Conservation (phyloP, 2,329 filamentous ascomycete species). For the Cytospora mali region DNA sequence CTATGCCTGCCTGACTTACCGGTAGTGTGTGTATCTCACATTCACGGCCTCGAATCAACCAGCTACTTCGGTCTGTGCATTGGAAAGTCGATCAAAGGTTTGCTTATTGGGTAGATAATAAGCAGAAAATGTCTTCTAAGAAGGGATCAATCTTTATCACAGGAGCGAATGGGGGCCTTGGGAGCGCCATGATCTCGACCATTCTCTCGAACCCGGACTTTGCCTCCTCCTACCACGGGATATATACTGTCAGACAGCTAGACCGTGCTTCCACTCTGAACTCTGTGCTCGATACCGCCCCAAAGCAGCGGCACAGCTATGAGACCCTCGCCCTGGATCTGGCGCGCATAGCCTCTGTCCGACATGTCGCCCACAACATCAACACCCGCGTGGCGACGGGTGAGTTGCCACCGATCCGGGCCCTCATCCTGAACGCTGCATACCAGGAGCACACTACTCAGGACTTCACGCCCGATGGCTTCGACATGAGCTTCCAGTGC, state of each 20-base stretch:
- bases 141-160: slow-evolving; percentile 31
- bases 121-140: no score
- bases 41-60: no score
- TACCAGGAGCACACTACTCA: slow-evolving; percentile 32
- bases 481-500: slow-evolving; percentile 30
- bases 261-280: slow-evolving; percentile 18
- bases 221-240: slow-evolving; percentile 37
- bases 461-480: slow-evolving; percentile 12
- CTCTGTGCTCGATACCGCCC: slow-evolving; percentile 28
- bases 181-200: slow-evolving; percentile 39
- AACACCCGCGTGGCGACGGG: slow-evolving; percentile 37
- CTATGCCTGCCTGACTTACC: no score
- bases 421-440: slow-evolving; percentile 41
- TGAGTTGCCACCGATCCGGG: slow-evolving; percentile 42
- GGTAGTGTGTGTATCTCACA: no score
- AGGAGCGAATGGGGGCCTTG: slow-evolving; percentile 44
- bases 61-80: no score
- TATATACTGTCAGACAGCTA: slow-evolving; percentile 40
- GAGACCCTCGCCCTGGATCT: slow-evolving; percentile 40
- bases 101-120: no score
- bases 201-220: slow-evolving; percentile 36
- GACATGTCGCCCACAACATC: slow-evolving; percentile 34
- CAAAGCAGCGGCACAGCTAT: slow-evolving; percentile 28
- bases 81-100: no score
- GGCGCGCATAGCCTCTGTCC: slow-evolving; percentile 35